Evolutionary conservation across 345 rosid species (phyloP), one percentile per base, ranked within the genome.

Genomic region (Chamaenerion angustifolium): DNA sequence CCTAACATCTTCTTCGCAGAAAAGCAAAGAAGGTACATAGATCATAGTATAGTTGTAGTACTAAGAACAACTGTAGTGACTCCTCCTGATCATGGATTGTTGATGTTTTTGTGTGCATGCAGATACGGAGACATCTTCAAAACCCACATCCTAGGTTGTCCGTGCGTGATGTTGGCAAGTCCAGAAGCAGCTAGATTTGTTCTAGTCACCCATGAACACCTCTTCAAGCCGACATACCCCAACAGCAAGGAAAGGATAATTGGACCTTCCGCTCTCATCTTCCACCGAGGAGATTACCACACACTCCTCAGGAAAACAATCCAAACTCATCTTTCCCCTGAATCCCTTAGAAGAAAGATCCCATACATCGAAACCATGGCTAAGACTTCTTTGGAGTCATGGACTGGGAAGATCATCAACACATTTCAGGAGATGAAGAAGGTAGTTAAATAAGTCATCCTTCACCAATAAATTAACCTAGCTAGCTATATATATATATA

Each of bases 171-270:
- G 94, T 54, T 85, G 56, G 77, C 80, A 12, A 80, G 85, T 45
- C 93, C 83, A 0, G 95, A 82, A 62, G 95, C 97, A 0, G 81
- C 84, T 1, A 68, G 62, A 63, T 82, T 89, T 56, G 95, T 89
- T 52, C 67, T 89, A 56, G 88, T 78, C 58, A 85, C 82, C 40
- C 78, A 77, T 49, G 83, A 89, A 11, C 69, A 68, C 51, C 59
- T 85, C 76, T 89, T 85, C 88, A 82, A 73, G 72, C 97, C 97
- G 23, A 82, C 85, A 5, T 89, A 89, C 64, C 97, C 97, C 0
- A 76, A 67, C 45, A 77, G 93, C 79, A 89, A 89, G 63, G 93
- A 82, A 75, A 68, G 63, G 66, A 50, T 89, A 14, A 82, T 89
- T 12, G 97, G 97, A 48, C 85, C 89, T 10, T 65, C 63, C 12